These are phyloP conservation scores for Ogataea paradorogensis DNA, from an alignment of 805 yeast species.

Conservation along the genomic window DNA sequence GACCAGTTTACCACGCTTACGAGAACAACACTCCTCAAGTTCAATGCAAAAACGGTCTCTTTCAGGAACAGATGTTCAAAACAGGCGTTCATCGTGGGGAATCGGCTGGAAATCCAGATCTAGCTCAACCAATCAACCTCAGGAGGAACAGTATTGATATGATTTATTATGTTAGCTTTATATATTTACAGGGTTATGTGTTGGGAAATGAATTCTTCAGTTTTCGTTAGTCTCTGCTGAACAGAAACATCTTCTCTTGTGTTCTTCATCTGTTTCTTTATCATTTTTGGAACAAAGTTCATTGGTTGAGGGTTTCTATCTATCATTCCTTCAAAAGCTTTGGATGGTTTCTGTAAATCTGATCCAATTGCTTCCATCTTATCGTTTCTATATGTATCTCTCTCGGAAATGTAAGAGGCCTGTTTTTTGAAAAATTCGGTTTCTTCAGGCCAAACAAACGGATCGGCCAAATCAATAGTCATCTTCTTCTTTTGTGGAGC, in stretches of 20 bases:
- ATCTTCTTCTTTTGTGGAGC: slow-evolving; percentile 84
- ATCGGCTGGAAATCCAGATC: slow-evolving; percentile 26
- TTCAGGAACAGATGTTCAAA: slow-evolving; percentile 5
- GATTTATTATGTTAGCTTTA: slow-evolving; percentile 9
- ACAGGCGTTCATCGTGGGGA: slow-evolving; percentile 25
- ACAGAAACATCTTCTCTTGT: slow-evolving; percentile 37
- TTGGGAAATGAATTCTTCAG: slow-evolving; percentile 37
- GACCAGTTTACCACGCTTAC: slow-evolving; percentile 12
- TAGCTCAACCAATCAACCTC: slow-evolving; percentile 11
- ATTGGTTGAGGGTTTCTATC: slow-evolving; percentile 53
- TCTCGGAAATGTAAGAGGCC: slow-evolving; percentile 38
- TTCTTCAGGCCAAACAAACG: slow-evolving; percentile 90
- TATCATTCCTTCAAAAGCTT: slow-evolving; percentile 71
- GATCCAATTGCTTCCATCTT: slow-evolving; percentile 55
- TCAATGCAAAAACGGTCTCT: slow-evolving; percentile 12
- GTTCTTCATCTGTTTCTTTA: slow-evolving; percentile 46
- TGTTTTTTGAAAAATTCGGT: slow-evolving; percentile 35
- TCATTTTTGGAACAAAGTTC: slow-evolving; percentile 57
- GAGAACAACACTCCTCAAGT: slow-evolving; percentile 12
- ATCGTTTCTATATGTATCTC: slow-evolving; percentile 50
- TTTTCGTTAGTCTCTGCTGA: slow-evolving; percentile 24
- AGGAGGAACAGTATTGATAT: slow-evolving; percentile 1
- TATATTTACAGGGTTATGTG: slow-evolving; percentile 34
- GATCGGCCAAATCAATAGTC: slow-evolving; percentile 95
- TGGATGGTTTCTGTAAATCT: slow-evolving; percentile 62